Evolutionary conservation across 2,329 filamentous ascomycete genomes (phyloP).

Genomic region (Aspergillus niger): DNA sequence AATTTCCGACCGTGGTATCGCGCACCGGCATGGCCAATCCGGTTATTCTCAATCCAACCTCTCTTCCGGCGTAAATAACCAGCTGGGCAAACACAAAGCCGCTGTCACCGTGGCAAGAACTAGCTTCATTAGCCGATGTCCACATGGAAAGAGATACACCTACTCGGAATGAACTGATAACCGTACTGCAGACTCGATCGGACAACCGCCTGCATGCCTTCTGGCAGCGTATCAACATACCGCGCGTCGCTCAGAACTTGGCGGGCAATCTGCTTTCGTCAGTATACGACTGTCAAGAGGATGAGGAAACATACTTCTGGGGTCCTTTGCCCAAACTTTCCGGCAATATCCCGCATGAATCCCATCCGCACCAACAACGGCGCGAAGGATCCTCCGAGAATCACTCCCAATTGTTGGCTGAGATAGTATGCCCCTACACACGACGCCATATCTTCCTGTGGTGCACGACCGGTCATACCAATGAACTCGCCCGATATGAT

Average conservation of each 20-base stretch:
- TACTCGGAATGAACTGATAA: conserved; percentile 2
- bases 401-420: conserved; percentile 5
- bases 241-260: neutral
- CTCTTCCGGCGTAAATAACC: neutral
- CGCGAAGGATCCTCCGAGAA: conserved; percentile 1
- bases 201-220: neutral
- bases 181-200: conserved; percentile 1
- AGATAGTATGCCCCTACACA: conserved; percentile 10
- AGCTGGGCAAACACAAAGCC: neutral
- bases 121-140: neutral
- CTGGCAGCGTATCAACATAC: neutral
- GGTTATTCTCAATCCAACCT: neutral
- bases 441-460: neutral
- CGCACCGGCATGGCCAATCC: neutral
- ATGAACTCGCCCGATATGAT: conserved; percentile 6
- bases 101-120: neutral
- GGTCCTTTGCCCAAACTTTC: neutral
- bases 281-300: no score
- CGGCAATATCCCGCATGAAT: conserved; percentile 5
- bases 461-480: conserved; percentile 1
- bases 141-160: neutral
- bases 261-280: neutral
- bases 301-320: neutral
- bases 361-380: neutral
- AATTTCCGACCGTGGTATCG: neutral